phyloP scores from a whole-genome alignment of 2,329 filamentous ascomycete genomes.

The Endothia cerciana region DNA sequence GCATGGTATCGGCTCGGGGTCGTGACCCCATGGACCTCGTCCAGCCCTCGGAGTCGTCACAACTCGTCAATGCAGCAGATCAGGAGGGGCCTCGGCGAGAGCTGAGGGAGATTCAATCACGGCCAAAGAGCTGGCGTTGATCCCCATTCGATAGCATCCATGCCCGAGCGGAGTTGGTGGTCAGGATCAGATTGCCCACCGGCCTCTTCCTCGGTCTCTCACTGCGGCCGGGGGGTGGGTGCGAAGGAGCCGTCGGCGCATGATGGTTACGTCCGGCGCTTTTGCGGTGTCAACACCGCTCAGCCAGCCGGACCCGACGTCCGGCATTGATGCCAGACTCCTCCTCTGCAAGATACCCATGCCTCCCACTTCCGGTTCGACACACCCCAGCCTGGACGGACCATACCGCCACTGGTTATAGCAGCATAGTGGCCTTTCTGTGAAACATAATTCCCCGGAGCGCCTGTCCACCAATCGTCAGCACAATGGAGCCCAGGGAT shows the following conservation, averaged over 20 bases:
- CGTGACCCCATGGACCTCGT: background rate
- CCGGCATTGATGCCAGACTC: no score
- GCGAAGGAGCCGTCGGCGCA: no score
- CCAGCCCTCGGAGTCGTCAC: background rate
- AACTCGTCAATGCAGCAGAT: background rate
- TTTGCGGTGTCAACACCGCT: background rate
- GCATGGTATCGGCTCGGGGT: background rate
- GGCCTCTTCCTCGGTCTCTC: background rate
- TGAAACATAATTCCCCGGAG: conserved; percentile 8
- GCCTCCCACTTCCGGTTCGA: no score
- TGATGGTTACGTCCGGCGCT: background rate
- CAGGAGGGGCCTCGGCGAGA: background rate
- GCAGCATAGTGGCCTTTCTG: background rate
- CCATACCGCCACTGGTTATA: background rate
- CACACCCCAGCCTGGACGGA: background rate
- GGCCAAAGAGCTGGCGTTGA: background rate
- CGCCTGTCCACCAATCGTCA: conserved; percentile 12
- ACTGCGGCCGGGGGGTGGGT: background rate
- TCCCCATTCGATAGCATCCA: background rate
- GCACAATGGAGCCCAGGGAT: background rate
- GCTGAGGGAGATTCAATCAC: background rate
- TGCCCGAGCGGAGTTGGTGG: background rate
- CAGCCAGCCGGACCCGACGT: background rate
- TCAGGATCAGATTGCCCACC: background rate
- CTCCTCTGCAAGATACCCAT: no score